phyloP scores from a whole-genome alignment of 768 basidiomycete genomes.

The Agaricus bisporus region DNA sequence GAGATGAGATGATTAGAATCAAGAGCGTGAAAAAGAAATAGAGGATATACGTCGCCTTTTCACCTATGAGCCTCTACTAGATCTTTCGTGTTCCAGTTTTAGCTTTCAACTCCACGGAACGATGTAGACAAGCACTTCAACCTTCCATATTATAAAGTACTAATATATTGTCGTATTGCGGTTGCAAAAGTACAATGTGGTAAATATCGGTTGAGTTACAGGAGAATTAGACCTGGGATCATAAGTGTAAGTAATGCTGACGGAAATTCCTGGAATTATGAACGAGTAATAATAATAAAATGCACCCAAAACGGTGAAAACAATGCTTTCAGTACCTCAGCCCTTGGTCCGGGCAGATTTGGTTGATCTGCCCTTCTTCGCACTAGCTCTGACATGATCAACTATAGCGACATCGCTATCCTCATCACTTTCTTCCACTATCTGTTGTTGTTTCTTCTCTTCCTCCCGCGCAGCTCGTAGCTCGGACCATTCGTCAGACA shows the following conservation, averaged over 20 bases:
- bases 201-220: slow-evolving; percentile 9
- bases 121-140: background rate
- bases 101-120: background rate
- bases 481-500: slow-evolving; percentile 53
- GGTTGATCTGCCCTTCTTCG: slow-evolving; percentile 11
- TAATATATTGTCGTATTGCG: slow-evolving; percentile 8
- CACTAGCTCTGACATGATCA: slow-evolving; percentile 16
- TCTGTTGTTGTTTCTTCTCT: slow-evolving; percentile 29
- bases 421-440: slow-evolving; percentile 19
- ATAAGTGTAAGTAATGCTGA: background rate
- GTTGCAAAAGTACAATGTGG: slow-evolving; percentile 6
- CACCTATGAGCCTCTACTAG: background rate
- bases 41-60: slow-evolving; percentile 10
- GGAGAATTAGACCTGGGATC: background rate
- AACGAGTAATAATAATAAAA: background rate
- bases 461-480: slow-evolving; percentile 33
- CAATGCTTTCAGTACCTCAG: background rate
- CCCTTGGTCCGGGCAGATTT: slow-evolving; percentile 6
- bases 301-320: background rate
- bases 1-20: slow-evolving; percentile 86
- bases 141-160: background rate
- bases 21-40: slow-evolving; percentile 97
- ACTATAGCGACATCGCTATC: slow-evolving; percentile 41
- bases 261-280: background rate
- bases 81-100: background rate